Conservation (phyloP, 2,329 filamentous ascomycete genomes). For the Remersonia thermophila region DNA sequence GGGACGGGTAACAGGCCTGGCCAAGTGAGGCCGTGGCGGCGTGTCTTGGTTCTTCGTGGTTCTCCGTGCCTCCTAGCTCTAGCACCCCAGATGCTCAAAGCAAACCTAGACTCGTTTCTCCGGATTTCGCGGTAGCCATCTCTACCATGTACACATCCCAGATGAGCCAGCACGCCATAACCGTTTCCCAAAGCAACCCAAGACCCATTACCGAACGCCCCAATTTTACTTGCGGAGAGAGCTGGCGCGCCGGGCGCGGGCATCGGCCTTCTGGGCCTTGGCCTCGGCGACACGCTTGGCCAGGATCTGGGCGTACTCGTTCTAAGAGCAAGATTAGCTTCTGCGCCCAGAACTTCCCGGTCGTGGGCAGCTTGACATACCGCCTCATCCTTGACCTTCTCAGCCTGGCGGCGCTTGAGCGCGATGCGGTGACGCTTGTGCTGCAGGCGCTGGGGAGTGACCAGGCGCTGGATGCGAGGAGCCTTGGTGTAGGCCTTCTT, state of each 20-base stretch:
- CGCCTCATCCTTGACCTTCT: conserved; percentile 97
- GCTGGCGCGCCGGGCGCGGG: conserved; percentile 92
- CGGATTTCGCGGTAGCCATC: conserved; percentile 16
- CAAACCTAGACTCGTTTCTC: conserved; percentile 14
- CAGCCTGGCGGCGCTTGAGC: conserved; percentile 94
- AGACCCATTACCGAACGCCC: conserved; percentile 21
- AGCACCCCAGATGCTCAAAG: conserved; percentile 12
- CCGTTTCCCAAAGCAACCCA: conserved; percentile 19
- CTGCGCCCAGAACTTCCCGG: background rate
- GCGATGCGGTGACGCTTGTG: conserved; percentile 98
- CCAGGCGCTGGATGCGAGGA: conserved; percentile 98
- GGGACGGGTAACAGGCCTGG: too few relatives aligned
- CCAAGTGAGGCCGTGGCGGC: background rate
- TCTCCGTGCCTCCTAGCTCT: conserved; percentile 7
- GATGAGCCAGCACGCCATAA: conserved; percentile 19
- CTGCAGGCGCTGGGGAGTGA: conserved; percentile 98
- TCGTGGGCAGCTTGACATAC: conserved; percentile 36
- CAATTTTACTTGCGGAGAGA: conserved; percentile 76
- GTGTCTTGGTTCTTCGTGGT: conserved; percentile 6
- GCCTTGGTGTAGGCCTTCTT: conserved; percentile 99
- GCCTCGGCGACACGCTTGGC: conserved; percentile 95
- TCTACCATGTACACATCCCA: conserved; percentile 20
- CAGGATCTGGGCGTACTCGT: conserved; percentile 91
- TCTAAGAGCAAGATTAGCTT: conserved; percentile 44
- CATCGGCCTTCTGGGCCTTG: conserved; percentile 86